Evolutionary conservation across 306 rosid genomes (phyloP).

Genomic region (Castanea mollissima): DNA sequence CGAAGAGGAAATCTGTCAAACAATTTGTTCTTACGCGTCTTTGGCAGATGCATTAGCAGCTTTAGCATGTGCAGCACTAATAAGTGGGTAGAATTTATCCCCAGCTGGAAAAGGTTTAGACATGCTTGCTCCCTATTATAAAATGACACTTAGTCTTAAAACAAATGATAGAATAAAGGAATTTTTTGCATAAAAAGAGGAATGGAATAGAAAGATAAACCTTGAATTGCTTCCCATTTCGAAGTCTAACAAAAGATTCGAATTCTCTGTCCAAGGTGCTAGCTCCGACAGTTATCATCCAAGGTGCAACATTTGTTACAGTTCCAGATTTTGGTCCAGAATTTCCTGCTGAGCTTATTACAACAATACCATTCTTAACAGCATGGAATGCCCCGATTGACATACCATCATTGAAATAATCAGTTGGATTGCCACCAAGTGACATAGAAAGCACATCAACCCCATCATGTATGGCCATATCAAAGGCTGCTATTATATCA

Average conservation of each 20-base stretch:
- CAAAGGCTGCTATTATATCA: slow-evolving; percentile 60
- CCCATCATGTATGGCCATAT: slow-evolving; percentile 68
- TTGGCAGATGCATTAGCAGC: slow-evolving; percentile 1
- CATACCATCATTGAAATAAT: slow-evolving; percentile 34
- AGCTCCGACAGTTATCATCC: slow-evolving; percentile 75
- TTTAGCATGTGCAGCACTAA: slow-evolving; percentile 45
- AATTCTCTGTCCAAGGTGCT: slow-evolving; percentile 67
- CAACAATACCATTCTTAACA: slow-evolving; percentile 43
- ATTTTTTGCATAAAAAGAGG: too few relatives aligned
- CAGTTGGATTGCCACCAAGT: slow-evolving; percentile 26
- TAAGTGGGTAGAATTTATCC: slow-evolving; percentile 52
- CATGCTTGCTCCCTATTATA: slow-evolving; percentile 56
- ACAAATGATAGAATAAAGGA: background rate
- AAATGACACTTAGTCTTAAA: background rate
- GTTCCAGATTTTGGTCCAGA: slow-evolving; percentile 42
- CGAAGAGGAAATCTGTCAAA: background rate
- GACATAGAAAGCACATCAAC: slow-evolving; percentile 69
- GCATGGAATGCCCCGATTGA: slow-evolving; percentile 71
- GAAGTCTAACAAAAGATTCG: slow-evolving; percentile 40
- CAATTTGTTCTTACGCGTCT: slow-evolving; percentile 46
- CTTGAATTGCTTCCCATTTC: slow-evolving; percentile 43
- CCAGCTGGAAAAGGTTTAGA: slow-evolving; percentile 27
- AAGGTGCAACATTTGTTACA: slow-evolving; percentile 58
- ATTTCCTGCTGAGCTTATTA: slow-evolving; percentile 62
- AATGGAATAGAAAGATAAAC: slow-evolving; percentile 14